Percentiles rank a stretch among this genome's conserved stretches.
Evolutionary conservation across 75 land plant species (phyloP).

Genomic region (Pinus taeda): DNA sequence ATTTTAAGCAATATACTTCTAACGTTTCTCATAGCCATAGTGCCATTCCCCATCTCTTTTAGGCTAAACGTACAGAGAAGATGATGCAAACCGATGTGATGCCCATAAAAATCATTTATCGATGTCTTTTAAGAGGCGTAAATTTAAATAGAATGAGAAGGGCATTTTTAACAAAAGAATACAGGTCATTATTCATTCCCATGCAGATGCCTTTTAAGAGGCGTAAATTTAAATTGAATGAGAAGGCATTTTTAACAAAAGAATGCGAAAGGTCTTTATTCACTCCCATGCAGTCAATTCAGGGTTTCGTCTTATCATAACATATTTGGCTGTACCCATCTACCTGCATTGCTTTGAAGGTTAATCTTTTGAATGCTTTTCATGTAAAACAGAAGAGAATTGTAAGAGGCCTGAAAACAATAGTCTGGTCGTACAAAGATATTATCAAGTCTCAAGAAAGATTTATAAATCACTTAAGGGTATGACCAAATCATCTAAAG

Average conservation of each 20-base stretch:
- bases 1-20: neutral
- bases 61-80: neutral
- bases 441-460: too few relatives aligned
- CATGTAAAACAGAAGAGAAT: too few relatives aligned
- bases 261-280: too few relatives aligned
- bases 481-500: too few relatives aligned
- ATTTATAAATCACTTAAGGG: too few relatives aligned
- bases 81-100: neutral
- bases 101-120: neutral
- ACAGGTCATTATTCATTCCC: too few relatives aligned
- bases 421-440: too few relatives aligned
- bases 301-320: too few relatives aligned
- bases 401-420: too few relatives aligned
- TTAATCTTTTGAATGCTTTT: neutral
- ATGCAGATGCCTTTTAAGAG: neutral
- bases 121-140: neutral
- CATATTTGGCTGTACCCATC: neutral
- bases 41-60: neutral
- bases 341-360: neutral
- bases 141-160: neutral
- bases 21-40: neutral
- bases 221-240: neutral
- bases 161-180: too few relatives aligned
- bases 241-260: too few relatives aligned
- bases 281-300: too few relatives aligned